Percentiles rank a stretch among this genome's conserved stretches.
phyloP scores from a whole-genome alignment of 345 rosid species.

The Bruguiera sexangula region DNA sequence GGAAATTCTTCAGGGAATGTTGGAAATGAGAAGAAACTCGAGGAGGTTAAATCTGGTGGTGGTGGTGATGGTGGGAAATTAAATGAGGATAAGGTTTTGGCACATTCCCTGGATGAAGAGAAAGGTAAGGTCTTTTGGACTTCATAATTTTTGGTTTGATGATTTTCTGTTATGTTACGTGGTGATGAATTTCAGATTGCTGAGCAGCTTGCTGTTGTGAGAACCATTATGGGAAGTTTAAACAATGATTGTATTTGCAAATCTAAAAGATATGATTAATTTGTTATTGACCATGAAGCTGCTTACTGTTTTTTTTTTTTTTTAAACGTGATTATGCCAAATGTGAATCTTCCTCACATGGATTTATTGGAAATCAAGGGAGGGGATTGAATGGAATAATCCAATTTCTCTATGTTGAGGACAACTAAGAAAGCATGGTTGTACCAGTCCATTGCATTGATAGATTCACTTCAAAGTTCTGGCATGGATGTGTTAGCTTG shows the following conservation, averaged over 20 bases:
- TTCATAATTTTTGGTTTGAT: background rate
- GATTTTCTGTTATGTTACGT: background rate
- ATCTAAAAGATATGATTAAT: too few species aligned
- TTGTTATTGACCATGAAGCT: background rate
- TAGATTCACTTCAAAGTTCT: background rate
- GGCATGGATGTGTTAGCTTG: too few species aligned
- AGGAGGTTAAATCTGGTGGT: slow-evolving; percentile 34
- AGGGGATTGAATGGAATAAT: background rate
- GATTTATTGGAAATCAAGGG: background rate
- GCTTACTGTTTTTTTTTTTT: background rate
- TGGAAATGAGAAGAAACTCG: slow-evolving; percentile 24
- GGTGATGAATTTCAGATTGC: background rate
- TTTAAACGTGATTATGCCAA: slow-evolving; percentile 1
- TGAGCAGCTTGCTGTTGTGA: background rate
- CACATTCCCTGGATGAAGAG: slow-evolving; percentile 36
- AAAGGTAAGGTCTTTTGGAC: slow-evolving; percentile 43
- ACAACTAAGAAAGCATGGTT: background rate
- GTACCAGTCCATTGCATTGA: too few species aligned
- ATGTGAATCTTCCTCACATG: slow-evolving; percentile 12
- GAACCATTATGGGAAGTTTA: too few species aligned
- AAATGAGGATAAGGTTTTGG: slow-evolving; percentile 34
- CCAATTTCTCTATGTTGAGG: background rate
- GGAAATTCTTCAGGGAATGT: slow-evolving; percentile 32
- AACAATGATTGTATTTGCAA: too few species aligned
- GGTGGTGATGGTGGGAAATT: slow-evolving; percentile 5